Evolutionary conservation across 2,329 filamentous ascomycete species (phyloP).

Genomic region (Ophiostoma perfectum): DNA sequence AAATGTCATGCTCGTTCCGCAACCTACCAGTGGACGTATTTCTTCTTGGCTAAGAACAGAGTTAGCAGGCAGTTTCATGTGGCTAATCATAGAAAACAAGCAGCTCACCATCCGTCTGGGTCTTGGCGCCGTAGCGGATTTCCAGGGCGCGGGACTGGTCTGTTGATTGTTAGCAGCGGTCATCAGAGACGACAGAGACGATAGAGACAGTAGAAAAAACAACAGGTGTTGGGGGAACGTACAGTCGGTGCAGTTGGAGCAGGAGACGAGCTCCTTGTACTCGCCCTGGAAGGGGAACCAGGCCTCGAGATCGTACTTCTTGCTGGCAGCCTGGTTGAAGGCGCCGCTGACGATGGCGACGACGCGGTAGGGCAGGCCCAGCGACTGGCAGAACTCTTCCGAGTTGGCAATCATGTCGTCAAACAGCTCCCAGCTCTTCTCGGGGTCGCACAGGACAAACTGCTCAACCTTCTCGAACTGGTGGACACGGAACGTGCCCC

Average conservation of each 20-base stretch:
- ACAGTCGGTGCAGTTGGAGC: conserved; percentile 94
- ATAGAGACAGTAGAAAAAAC: no score
- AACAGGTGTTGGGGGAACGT: not conserved
- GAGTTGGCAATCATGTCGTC: conserved; percentile 87
- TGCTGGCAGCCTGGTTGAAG: conserved; percentile 75
- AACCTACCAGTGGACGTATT: conserved; percentile 73
- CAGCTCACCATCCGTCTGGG: conserved; percentile 57
- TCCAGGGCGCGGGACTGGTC: conserved; percentile 89
- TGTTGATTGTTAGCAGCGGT: conserved; percentile 9
- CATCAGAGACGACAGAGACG: not conserved
- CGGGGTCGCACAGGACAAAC: conserved; percentile 59
- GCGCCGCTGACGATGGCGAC: conserved; percentile 95
- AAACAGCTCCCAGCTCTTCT: conserved; percentile 88
- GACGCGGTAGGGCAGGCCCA: conserved; percentile 84
- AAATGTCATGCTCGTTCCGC: not conserved
- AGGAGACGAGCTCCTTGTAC: conserved; percentile 97
- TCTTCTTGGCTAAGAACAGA: conserved; percentile 55
- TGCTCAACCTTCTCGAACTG: conserved; percentile 69
- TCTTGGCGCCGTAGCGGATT: conserved; percentile 85
- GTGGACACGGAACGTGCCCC: conserved; percentile 97
- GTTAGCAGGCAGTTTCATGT: conserved; percentile 11
- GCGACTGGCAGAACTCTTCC: conserved; percentile 90
- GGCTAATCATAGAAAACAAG: conserved; percentile 31
- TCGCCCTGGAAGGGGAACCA: conserved; percentile 96
- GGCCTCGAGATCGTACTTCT: conserved; percentile 90